Conservation (phyloP, 1,284 basidiomycete species). For the Malassezia dermatis region DNA sequence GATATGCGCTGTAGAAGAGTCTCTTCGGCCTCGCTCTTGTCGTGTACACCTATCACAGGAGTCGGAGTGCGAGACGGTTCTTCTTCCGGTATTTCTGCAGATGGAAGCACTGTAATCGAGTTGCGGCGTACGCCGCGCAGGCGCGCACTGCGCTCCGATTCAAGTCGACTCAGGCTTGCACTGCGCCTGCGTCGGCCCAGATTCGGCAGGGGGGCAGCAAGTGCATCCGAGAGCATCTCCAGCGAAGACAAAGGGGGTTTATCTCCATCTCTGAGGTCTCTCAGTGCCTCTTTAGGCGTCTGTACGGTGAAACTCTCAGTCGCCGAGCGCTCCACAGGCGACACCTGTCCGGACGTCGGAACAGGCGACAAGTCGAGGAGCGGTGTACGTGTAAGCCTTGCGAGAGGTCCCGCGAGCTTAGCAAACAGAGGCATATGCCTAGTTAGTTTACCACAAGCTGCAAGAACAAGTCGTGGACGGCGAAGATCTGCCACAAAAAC, state of each 20-base stretch:
- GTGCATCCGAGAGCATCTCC: not conserved
- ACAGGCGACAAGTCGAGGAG: not conserved
- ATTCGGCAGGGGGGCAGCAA: not conserved
- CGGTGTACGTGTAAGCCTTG: not conserved
- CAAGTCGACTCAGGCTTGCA: not conserved
- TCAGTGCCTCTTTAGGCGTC: not conserved
- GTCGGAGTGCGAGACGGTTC: not conserved
- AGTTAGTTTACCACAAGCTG: not conserved
- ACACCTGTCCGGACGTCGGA: not conserved
- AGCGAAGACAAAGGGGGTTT: not conserved
- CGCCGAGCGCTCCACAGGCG: not conserved
- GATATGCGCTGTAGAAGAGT: not conserved
- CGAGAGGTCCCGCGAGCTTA: slow-evolving; percentile 12
- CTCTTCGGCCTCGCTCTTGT: not conserved
- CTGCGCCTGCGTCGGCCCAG: not conserved
- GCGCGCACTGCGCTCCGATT: not conserved
- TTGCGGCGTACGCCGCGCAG: slow-evolving; percentile 4
- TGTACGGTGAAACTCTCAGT: not conserved
- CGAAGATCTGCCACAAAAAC: not conserved
- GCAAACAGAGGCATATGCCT: slow-evolving; percentile 13
- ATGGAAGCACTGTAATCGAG: not conserved
- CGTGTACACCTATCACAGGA: not conserved
- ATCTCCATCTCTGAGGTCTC: not conserved
- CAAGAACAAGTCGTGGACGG: not conserved
- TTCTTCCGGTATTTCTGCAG: not conserved